Percentiles rank a stretch among this genome's conserved stretches.
Evolutionary conservation across 106 monocot genomes (phyloP).

Genomic region (Agapanthus africanus): DNA sequence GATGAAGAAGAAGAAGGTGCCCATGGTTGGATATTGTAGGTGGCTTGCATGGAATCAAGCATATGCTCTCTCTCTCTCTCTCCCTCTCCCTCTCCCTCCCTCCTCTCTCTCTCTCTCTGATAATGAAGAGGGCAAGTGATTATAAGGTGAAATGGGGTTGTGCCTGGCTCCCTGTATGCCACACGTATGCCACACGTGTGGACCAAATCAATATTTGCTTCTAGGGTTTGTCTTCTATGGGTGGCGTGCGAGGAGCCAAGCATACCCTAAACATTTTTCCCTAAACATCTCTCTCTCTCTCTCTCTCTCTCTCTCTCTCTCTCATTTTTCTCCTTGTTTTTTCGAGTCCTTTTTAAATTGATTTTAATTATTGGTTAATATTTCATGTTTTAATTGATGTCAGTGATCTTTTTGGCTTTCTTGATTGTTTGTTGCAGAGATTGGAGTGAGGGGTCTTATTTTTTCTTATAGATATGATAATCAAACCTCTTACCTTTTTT

Average conservation of each 20-base stretch:
- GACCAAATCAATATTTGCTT: neutral
- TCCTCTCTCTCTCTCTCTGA: slow-evolving; percentile 1
- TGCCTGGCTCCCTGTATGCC: slow-evolving; percentile 93
- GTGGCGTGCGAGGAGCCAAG: slow-evolving; percentile 91
- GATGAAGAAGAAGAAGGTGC: neutral
- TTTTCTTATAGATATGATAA: no score
- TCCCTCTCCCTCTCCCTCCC: slow-evolving; percentile 3
- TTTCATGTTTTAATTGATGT: no score
- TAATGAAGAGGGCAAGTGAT: no score
- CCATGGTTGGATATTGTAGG: slow-evolving; percentile 36
- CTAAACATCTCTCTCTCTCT: neutral
- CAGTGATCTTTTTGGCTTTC: no score
- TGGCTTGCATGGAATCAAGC: slow-evolving; percentile 83
- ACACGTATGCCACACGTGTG: slow-evolving; percentile 75
- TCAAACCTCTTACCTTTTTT: no score
- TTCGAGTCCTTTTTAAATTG: no score
- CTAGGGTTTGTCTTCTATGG: slow-evolving; percentile 31
- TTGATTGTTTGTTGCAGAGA: no score
- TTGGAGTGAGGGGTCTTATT: no score
- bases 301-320: no score
- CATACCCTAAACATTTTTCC: no score
- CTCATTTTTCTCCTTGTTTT: neutral
- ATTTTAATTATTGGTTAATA: no score
- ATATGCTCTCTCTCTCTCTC: slow-evolving; percentile 17
- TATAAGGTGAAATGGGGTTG: slow-evolving; percentile 31